Percentiles rank a stretch among this genome's conserved stretches.
These are phyloP conservation scores for Agarophyton chilense DNA, from an alignment of 23 red algal species.

Conservation along the genomic window DNA sequence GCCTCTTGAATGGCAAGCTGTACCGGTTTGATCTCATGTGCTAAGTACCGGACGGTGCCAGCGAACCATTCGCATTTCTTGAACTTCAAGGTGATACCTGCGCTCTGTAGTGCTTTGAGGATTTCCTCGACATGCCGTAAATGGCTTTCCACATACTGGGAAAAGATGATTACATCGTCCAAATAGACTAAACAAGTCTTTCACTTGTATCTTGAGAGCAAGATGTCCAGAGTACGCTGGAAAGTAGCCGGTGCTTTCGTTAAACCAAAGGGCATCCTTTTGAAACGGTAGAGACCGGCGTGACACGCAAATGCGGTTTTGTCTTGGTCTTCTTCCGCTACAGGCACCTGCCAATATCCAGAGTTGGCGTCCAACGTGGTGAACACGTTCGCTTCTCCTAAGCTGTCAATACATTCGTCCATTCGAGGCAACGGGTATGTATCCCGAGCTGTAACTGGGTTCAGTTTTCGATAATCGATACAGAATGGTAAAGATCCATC, in stretches of 20 bases:
- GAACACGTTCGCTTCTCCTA: neutral
- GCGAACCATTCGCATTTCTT: constrained; percentile 17
- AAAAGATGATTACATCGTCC: constrained; percentile 42
- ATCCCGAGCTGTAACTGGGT: neutral
- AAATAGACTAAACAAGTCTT: neutral
- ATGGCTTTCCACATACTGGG: constrained; percentile 14
- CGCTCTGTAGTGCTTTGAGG: neutral
- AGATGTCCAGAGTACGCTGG: neutral
- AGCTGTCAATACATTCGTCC: constrained; percentile 29
- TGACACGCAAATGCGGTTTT: constrained; percentile 13
- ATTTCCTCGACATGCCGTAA: neutral
- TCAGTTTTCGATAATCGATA: constrained; percentile 8
- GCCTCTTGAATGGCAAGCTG: neutral
- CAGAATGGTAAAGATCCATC: too few relatives aligned
- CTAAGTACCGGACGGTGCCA: constrained; percentile 25
- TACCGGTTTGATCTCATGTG: neutral
- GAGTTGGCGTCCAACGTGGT: neutral
- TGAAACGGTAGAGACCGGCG: constrained; percentile 8
- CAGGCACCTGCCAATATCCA: neutral
- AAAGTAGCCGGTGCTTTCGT: neutral
- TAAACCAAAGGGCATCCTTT: constrained; percentile 1
- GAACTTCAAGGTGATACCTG: constrained; percentile 18
- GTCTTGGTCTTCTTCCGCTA: neutral
- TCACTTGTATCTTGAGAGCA: neutral
- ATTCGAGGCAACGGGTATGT: constrained; percentile 23